Conservation (phyloP, 495 filamentous ascomycete species). For the Sabuloglossum arenarium region DNA sequence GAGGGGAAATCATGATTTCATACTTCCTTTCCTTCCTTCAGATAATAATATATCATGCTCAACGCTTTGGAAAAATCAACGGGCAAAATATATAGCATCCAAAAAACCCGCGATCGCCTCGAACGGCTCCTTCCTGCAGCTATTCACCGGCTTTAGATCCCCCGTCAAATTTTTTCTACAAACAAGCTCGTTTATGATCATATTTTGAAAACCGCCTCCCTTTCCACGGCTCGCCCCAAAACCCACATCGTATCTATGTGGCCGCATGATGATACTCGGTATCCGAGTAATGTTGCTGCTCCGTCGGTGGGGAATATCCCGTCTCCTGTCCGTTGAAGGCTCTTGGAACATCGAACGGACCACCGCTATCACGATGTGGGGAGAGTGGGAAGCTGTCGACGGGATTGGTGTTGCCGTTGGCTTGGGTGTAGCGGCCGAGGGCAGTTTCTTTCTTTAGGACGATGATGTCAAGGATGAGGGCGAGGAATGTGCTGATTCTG, state of each 20-base stretch:
- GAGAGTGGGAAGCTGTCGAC: not conserved
- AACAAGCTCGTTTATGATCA: not conserved
- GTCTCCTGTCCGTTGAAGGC: not conserved
- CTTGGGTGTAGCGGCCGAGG: conserved; percentile 25
- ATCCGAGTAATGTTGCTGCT: not conserved
- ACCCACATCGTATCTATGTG: not conserved
- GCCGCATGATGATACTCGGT: not conserved
- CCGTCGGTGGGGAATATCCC: not conserved
- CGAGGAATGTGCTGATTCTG: conserved; percentile 22
- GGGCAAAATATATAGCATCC: too few relatives aligned
- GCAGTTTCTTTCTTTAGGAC: conserved; percentile 23
- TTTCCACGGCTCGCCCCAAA: not conserved
- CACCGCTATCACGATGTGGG: not conserved
- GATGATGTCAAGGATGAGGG: conserved; percentile 29
- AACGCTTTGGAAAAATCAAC: too few relatives aligned
- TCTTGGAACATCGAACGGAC: not conserved
- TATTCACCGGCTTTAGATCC: too few relatives aligned
- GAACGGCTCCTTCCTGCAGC: too few relatives aligned
- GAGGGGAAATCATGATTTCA: too few relatives aligned
- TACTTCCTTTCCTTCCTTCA: too few relatives aligned
- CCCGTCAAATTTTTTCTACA: not conserved
- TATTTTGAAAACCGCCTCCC: not conserved
- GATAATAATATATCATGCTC: too few relatives aligned
- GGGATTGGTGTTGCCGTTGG: not conserved
- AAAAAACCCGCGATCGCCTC: too few relatives aligned